Evolutionary conservation across 768 basidiomycete species (phyloP), one percentile per base, ranked within the genome.

Genomic region (Auriscalpium vulgare): DNA sequence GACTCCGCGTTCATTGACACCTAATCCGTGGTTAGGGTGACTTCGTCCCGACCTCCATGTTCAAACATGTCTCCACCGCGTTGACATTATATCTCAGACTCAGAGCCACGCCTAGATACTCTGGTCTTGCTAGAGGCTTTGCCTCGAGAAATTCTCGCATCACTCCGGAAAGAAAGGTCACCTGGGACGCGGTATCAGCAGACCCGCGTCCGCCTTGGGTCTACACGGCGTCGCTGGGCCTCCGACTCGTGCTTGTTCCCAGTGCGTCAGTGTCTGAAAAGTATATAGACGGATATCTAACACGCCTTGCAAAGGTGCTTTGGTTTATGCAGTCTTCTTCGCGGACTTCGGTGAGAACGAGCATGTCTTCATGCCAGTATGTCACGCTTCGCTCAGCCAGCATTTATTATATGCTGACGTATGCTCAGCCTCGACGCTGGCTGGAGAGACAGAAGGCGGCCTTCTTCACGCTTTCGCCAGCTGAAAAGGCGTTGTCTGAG

Each of bases 191-290:
- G 16, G 37, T 47, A 23, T 21, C 56, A 8, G 45, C 19, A 4
- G 83, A 84, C 65, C 79, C 81, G 62, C 74, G 83, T 50, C 81
- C 83, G 37, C 74, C 79, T 46, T 84, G 83, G 83, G 76, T 83
- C 45, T 84, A 83, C 47, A 55, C 51, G 8, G 46, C 53, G 17
- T 55, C 56, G 5, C 50, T 44, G 21, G 50, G 56, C 14, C 44
- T 60, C 14, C 56, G 56, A 23, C 38, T 55, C 23, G 13, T 62
- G 43, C 50, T 60, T 46, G 53, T 62, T 34, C 61, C 61, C 10
- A 45, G 61, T 62, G 51, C 38, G 61, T 56, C 8, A 17, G 37
- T 45, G 40, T 14, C 50, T 8, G 23, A 36, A 13, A 13, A 34
- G 5, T 40, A 17, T 19, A 3, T 3, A 29, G 29, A 29, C 29